These are phyloP conservation scores for Lactuca sativa DNA, from an alignment of 129 eudicot genomes.

Conservation along the genomic window DNA sequence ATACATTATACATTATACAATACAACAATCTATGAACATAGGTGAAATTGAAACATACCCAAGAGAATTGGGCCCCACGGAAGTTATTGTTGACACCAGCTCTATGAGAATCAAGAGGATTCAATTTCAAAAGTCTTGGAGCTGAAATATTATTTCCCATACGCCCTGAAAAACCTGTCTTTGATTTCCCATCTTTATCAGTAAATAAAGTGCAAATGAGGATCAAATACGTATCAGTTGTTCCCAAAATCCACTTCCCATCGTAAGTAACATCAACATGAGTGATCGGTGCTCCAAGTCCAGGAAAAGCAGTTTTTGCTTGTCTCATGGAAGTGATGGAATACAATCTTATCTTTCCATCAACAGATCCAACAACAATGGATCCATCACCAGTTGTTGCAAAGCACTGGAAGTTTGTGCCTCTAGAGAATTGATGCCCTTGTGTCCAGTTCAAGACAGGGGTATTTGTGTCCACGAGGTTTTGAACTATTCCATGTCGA, in stretches of 20 bases:
- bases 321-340: conserved; percentile 82
- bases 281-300: conserved; percentile 91
- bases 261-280: conserved; percentile 98
- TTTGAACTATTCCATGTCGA: conserved; percentile 84
- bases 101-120: conserved; percentile 84
- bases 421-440: conserved; percentile 96
- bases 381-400: conserved; percentile 99
- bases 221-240: conserved; percentile 89
- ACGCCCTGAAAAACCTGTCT: conserved; percentile 90
- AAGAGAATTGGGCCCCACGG: conserved; percentile 89
- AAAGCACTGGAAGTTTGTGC: conserved; percentile 94
- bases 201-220: conserved; percentile 83
- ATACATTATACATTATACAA: too few species aligned
- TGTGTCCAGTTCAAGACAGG: conserved; percentile 97
- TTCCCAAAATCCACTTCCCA: conserved; percentile 96
- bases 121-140: conserved; percentile 85
- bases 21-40: not conserved
- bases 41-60: conserved; percentile 57
- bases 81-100: conserved; percentile 88
- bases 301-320: conserved; percentile 98
- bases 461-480: conserved; percentile 62
- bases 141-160: conserved; percentile 90
- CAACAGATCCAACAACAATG: conserved; percentile 93
- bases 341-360: conserved; percentile 92
- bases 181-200: conserved; percentile 89